These are phyloP conservation scores for Conringia planisiliqua DNA, from an alignment of 345 rosid genomes.

Conservation along the genomic window DNA sequence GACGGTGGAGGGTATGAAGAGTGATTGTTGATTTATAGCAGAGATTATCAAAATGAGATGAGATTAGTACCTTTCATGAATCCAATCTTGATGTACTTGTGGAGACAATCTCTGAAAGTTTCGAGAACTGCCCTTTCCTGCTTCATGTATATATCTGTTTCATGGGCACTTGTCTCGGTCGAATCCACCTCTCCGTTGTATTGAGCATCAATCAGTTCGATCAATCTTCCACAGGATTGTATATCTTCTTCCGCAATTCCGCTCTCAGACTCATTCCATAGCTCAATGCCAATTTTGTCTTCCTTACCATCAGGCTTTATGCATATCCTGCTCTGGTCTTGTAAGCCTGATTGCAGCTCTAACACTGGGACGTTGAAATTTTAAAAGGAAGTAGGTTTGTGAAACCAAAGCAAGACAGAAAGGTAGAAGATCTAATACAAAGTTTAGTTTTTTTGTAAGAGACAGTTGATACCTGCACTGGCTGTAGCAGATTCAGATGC, in stretches of 20 bases:
- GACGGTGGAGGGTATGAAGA: background rate
- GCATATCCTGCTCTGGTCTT: background rate
- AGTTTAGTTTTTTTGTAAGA: background rate
- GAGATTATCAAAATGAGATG: background rate
- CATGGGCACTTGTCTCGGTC: background rate
- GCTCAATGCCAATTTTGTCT: background rate
- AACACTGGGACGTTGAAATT: conserved; percentile 7
- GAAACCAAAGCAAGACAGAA: background rate
- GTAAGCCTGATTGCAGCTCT: background rate
- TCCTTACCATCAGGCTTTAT: conserved; percentile 5
- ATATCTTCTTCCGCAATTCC: conserved; percentile 8
- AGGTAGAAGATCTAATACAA: background rate
- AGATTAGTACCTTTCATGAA: conserved; percentile 29
- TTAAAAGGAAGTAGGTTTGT: background rate
- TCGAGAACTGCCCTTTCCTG: conserved; percentile 44
- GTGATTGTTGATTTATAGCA: background rate
- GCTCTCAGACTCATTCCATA: background rate
- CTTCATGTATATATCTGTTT: conserved; percentile 16
- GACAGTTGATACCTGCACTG: conserved; percentile 17
- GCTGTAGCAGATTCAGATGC: conserved; percentile 16
- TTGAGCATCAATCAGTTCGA: conserved; percentile 28
- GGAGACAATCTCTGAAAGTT: conserved; percentile 39
- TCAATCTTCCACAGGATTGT: conserved; percentile 21
- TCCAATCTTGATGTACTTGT: conserved; percentile 29
- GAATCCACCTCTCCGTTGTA: conserved; percentile 16